Base-by-base conservation (phyloP, 306 rosid genomes). In the Neltuma alba region DNA sequence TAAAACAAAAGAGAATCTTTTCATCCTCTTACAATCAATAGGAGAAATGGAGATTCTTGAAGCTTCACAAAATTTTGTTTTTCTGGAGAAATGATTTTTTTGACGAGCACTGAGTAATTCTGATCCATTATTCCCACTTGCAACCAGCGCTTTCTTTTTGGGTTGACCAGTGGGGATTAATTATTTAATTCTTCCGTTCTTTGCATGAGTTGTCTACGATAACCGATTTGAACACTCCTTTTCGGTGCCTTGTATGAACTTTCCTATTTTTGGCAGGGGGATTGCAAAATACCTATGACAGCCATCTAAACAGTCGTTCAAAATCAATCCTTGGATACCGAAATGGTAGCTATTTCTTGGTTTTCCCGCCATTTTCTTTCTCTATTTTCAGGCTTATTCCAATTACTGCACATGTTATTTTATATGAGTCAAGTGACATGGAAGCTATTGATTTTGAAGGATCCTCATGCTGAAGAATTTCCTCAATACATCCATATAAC, bases 401-500 rank as follows among this genome's bases (percentile, higher is more conserved):
- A 48, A 44, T 70, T 36, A 62, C 63, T 60, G 1, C 71, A 60
- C 31, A n/a, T 50, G 12, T 77, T 76, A 62, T 63, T 28, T 23
- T 20, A 54, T 80, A 68, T 64, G 21, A 73, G 57, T 42, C 57
- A 70, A 70, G n/a, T 82, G 70, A 83, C 85, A 31, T 66, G 61
- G 55, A 37, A 11, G 63, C 63, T 83, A 44, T 72, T 78, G 37
- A 50, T 83, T 77, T 83, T 85, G 87, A 80, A 90, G 92, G 97
- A 90, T 80, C 86, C 79, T 82, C 23, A 58, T 38, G 34, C 67
- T 65, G 89, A 85, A 82, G 92, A 89, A 40, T 81, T 70, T 70
- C 97, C 95, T 57, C 84, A 74, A 33, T 92, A 85, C 86, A 85
- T 82, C 44, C 88, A 94, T 76, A 84, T 92, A 70, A 70, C 58